These are phyloP conservation scores for Diaporthe citri DNA, from an alignment of 2,329 filamentous ascomycete species.

Conservation along the genomic window DNA sequence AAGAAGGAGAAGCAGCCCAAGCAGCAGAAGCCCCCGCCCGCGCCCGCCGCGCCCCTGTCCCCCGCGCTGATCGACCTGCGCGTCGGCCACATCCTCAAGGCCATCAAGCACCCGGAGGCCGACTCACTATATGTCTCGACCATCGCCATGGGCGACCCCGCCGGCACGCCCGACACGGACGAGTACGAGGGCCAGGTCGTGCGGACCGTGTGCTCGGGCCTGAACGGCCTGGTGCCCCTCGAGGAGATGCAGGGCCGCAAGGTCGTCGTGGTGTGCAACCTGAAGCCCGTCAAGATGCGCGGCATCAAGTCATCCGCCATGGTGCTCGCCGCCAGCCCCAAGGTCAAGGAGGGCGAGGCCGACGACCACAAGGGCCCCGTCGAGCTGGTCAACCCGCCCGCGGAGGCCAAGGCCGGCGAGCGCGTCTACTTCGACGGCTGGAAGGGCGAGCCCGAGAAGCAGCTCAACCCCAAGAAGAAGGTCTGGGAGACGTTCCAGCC, in stretches of 20 bases:
- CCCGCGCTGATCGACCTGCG: conserved; percentile 93
- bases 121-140: conserved; percentile 96
- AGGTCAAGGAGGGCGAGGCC: conserved; percentile 82
- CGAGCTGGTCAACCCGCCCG: conserved; percentile 89
- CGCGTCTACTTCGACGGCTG: conserved; percentile 95
- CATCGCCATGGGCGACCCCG: conserved; percentile 91
- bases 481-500: conserved; percentile 97
- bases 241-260: conserved; percentile 98
- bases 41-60: conserved; percentile 81
- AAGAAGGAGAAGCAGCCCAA: conserved; percentile 92
- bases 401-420: conserved; percentile 83
- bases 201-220: conserved; percentile 95
- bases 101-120: conserved; percentile 94
- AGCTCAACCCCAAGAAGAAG: conserved; percentile 99
- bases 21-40: conserved; percentile 73
- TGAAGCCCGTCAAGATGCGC: conserved; percentile 99
- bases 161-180: conserved; percentile 87
- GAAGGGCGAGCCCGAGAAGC: conserved; percentile 90
- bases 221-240: conserved; percentile 92
- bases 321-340: conserved; percentile 95
- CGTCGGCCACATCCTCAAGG: conserved; percentile 97
- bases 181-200: conserved; percentile 93
- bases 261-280: conserved; percentile 95
- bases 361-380: conserved; percentile 91
- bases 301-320: conserved; percentile 84